Base-by-base conservation (phyloP, 176 grass and related monocot genomes). In the Carex myosuroides region DNA sequence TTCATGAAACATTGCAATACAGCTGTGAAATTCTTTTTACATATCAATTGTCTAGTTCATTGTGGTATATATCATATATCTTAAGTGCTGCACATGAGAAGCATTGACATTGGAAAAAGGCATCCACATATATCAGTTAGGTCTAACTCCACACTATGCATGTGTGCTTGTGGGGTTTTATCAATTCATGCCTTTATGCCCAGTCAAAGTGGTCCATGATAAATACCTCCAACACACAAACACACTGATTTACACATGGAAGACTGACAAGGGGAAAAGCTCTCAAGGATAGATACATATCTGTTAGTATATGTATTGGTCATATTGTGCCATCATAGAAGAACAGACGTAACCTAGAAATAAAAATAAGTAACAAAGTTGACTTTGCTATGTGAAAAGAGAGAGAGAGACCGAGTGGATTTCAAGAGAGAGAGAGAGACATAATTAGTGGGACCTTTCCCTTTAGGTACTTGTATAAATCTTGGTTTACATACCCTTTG, bases 331-430 rank as follows among this genome's bases (percentile, higher is more conserved):
- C 48, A 83, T 83, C 81, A 83, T 53, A 83, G 59, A 21, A 48
- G 62, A 66, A 68, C 81, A 83, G 16, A 83, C 81, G 44, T 83
- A 29, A 68, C 60, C 22, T 10, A 83, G 62, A 63, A 69, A 83
- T 83, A 53, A 83, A 83, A 83, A 68, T 83, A 65, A 83, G 81
- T 50, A 66, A 54, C 41, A 69, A 82, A 83, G 81, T 83, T 83
- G 81, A 83, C 62, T 83, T 83, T 83, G 21, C 12, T 83, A 66
- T 83, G 81, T 83, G 81, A 69, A 83, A 83, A 33, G 11, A 46
- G 16, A 64, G 66, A 20, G 10, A 20, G 70, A 18, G n/a, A 85
- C 4, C 3, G 41, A 44, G 70, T n/a, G 78, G 9, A 52, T 20
- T 44, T 72, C 53, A 52, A 85, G 33, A 78, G 70, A 44, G 39